Conservation (phyloP, 23 red algal genomes). For the Agarophyton chilense region DNA sequence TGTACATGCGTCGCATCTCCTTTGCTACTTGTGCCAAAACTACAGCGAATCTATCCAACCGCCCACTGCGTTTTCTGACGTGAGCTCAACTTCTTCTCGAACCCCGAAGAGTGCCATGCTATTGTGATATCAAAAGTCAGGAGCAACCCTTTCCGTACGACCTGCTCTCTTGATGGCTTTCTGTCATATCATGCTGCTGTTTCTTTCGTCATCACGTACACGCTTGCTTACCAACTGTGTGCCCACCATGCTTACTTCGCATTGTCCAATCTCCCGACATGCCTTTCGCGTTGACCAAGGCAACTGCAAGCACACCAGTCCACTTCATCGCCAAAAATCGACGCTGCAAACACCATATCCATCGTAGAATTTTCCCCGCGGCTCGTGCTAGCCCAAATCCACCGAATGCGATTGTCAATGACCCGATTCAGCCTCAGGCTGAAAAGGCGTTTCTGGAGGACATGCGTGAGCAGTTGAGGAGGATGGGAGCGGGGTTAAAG, state of each 20-base stretch:
- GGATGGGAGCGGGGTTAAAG: conserved; percentile 2
- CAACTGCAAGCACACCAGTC: neutral
- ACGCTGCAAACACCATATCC: neutral
- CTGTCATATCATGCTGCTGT: too few relatives aligned
- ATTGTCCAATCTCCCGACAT: too few relatives aligned
- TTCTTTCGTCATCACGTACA: neutral
- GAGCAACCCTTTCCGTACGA: too few relatives aligned
- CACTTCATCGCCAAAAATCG: neutral
- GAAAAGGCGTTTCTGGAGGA: neutral
- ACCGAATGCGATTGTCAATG: neutral
- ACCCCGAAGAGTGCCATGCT: too few relatives aligned
- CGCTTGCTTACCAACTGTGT: neutral
- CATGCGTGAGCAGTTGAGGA: neutral
- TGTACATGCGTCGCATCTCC: too few relatives aligned
- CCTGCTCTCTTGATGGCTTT: too few relatives aligned
- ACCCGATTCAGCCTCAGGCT: neutral
- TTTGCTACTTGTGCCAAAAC: neutral
- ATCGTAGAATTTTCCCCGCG: neutral
- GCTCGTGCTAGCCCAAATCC: neutral
- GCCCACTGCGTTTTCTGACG: neutral
- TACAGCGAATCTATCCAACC: neutral
- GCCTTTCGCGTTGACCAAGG: too few relatives aligned
- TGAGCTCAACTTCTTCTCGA: neutral
- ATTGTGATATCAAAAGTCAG: too few relatives aligned
- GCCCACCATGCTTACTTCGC: neutral